Evolutionary conservation across 2,329 filamentous ascomycete genomes (phyloP).

Genomic region (Arthrobotrys musiformis): DNA sequence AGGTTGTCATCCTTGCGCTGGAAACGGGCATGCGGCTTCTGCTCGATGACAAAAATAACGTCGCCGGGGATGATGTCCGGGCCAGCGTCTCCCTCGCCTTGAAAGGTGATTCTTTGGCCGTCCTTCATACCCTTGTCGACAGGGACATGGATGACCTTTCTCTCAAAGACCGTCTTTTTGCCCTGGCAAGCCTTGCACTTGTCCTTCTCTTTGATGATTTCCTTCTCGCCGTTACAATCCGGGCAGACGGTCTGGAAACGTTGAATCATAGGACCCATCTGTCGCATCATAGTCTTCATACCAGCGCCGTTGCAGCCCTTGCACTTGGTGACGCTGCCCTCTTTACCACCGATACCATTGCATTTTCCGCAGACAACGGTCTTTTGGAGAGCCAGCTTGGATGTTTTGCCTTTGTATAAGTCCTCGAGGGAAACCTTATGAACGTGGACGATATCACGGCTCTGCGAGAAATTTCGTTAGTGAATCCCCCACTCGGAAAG

Average conservation of each 20-base stretch:
- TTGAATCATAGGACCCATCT: conserved; percentile 99
- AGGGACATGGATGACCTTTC: conserved; percentile 97
- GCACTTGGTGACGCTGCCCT: conserved; percentile 95
- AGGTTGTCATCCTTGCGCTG: conserved; percentile 96
- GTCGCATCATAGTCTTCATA: conserved; percentile 99
- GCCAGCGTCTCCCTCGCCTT: conserved; percentile 94
- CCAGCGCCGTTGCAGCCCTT: conserved; percentile 89
- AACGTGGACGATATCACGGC: conserved; percentile 95
- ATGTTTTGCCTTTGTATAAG: conserved; percentile 97
- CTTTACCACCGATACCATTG: conserved; percentile 93
- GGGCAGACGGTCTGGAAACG: conserved; percentile 99
- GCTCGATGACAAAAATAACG: conserved; percentile 98
- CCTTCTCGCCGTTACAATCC: conserved; percentile 96
- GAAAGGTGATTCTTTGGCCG: conserved; percentile 96
- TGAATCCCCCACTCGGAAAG: neutral
- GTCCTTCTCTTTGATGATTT: conserved; percentile 96
- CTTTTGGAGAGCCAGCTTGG: conserved; percentile 95
- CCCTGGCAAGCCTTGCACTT: conserved; percentile 95
- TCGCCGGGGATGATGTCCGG: conserved; percentile 93
- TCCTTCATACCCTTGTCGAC: conserved; percentile 93
- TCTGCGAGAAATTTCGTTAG: conserved; percentile 67
- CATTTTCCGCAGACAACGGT: conserved; percentile 97
- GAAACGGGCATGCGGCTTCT: conserved; percentile 97
- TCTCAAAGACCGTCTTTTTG: conserved; percentile 97
- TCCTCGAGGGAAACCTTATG: conserved; percentile 99